Conservation (phyloP, 129 eudicot genomes). For the Helianthus tuberosus region DNA sequence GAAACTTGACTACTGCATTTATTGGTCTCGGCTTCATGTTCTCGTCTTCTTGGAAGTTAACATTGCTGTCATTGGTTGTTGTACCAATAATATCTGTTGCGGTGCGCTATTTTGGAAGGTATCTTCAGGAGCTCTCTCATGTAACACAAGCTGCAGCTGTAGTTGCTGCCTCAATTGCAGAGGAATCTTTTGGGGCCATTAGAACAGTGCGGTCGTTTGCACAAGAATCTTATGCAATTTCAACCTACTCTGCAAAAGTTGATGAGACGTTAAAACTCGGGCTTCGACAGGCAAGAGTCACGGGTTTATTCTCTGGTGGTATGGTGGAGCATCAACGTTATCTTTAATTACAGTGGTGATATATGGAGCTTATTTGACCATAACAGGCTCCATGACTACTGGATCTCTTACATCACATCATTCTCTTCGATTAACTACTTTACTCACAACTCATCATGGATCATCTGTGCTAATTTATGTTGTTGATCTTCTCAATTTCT, state of each 20-base stretch:
- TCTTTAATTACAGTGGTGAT: slow-evolving; percentile 53
- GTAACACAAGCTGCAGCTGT: slow-evolving; percentile 65
- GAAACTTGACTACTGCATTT: slow-evolving; percentile 52
- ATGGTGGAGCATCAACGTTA: slow-evolving; percentile 51
- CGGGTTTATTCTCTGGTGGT: slow-evolving; percentile 55
- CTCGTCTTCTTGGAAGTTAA: slow-evolving; percentile 93
- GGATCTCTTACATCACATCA: slow-evolving; percentile 56
- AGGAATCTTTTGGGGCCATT: slow-evolving; percentile 57
- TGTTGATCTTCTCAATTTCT: slow-evolving; percentile 6
- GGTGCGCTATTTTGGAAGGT: slow-evolving; percentile 51
- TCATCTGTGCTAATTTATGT: not conserved
- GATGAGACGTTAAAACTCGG: slow-evolving; percentile 57
- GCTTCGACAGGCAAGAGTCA: slow-evolving; percentile 49
- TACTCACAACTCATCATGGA: slow-evolving; percentile 18
- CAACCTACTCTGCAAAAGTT: slow-evolving; percentile 49
- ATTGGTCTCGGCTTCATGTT: slow-evolving; percentile 93
- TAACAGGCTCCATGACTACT: slow-evolving; percentile 45
- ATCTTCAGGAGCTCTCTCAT: slow-evolving; percentile 49
- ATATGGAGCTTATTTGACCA: slow-evolving; percentile 56
- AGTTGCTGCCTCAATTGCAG: slow-evolving; percentile 58
- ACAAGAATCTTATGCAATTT: slow-evolving; percentile 49
- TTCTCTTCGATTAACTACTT: too few relatives aligned
- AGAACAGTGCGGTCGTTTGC: slow-evolving; percentile 51
- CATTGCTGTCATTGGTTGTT: slow-evolving; percentile 84
- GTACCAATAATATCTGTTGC: slow-evolving; percentile 79